Conservation (phyloP, 441 rosid species). For the Gossypium gossypioides region DNA sequence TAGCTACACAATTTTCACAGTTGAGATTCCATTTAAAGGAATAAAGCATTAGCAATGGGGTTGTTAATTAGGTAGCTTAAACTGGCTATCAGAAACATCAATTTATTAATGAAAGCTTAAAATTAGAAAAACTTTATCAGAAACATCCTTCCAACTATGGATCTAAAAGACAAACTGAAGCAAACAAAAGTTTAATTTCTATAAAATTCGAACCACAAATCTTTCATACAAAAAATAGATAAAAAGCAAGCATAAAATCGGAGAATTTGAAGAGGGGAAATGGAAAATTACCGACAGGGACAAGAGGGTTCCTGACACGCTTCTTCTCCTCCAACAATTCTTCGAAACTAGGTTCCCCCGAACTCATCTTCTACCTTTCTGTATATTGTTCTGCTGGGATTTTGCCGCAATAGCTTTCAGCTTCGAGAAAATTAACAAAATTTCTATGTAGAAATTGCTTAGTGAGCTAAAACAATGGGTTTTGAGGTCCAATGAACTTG, state of each 20-base stretch:
- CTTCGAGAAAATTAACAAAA: background rate
- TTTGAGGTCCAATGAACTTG: background rate
- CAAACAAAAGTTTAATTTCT: background rate
- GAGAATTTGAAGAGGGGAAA: background rate
- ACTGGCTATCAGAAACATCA: background rate
- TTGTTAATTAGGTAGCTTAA: background rate
- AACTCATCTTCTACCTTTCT: constrained; percentile 32
- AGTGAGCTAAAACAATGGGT: background rate
- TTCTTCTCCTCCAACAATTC: constrained; percentile 60
- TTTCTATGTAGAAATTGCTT: background rate
- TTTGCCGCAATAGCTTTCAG: too few relatives aligned
- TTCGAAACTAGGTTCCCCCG: constrained; percentile 50
- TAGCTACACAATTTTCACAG: background rate
- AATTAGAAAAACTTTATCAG: background rate
- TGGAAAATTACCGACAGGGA: constrained; percentile 57
- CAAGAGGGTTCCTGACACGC: constrained; percentile 70
- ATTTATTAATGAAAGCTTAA: background rate
- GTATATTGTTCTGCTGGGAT: too few relatives aligned
- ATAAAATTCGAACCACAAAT: background rate
- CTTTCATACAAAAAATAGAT: background rate
- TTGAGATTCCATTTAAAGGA: background rate
- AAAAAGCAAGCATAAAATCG: background rate
- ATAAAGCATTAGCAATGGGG: background rate
- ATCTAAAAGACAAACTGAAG: constrained; percentile 6
- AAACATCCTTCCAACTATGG: background rate